Percentiles rank a stretch among this genome's conserved stretches.
Evolutionary conservation across 139 green algal species (phyloP).

Genomic region (Chlamydomonas sp.): DNA sequence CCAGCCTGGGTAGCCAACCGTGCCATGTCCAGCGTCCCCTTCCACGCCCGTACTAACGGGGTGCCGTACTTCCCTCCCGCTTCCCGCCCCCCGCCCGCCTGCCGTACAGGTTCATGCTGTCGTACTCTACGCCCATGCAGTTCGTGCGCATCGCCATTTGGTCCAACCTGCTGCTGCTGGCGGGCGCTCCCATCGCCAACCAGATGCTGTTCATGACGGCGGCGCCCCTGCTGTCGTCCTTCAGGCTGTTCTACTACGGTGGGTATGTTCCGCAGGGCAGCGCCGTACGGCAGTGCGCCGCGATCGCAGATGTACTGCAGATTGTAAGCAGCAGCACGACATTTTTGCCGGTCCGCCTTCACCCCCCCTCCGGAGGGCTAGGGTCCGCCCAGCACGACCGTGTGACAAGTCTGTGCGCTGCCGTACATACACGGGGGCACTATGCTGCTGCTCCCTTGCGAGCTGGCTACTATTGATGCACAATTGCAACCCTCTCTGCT

Average conservation of each 20-base stretch:
- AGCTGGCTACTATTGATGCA: too few species aligned
- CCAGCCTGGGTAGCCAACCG: too few species aligned
- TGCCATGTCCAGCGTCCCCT: neutral
- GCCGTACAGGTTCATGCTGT: conserved; percentile 56
- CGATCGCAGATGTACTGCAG: neutral
- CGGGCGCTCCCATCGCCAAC: conserved; percentile 49
- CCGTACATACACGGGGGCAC: too few species aligned
- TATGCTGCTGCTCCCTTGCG: too few species aligned
- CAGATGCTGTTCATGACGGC: conserved; percentile 56
- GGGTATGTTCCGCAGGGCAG: neutral
- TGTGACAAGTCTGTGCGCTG: neutral
- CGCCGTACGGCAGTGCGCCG: too few species aligned
- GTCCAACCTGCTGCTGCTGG: conserved; percentile 40
- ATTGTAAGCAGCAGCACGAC: neutral
- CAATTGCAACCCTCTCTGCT: too few species aligned
- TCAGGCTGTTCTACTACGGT: conserved; percentile 45
- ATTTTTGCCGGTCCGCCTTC: neutral
- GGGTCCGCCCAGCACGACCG: neutral
- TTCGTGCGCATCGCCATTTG: conserved; percentile 49
- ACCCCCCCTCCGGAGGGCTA: neutral
- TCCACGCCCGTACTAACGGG: neutral
- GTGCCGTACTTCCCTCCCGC: neutral
- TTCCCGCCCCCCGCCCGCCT: neutral
- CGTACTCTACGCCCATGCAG: conserved; percentile 51
- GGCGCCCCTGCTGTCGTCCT: conserved; percentile 52